Percentiles rank a stretch among this genome's conserved stretches.
Evolutionary conservation across 805 yeast genomes (phyloP).

Genomic region (Lachancea thermotolerans): DNA sequence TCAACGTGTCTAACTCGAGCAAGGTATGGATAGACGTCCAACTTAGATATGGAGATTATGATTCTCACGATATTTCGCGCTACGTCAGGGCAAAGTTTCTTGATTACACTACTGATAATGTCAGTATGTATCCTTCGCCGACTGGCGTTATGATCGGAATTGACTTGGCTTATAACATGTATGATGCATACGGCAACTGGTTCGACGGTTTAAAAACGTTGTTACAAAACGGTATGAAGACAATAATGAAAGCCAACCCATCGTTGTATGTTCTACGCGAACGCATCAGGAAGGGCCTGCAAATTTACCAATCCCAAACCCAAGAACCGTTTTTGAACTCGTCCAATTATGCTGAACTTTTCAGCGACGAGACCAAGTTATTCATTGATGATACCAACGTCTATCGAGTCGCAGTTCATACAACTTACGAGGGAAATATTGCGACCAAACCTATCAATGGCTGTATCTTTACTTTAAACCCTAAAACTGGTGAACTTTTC

Average conservation of each 20-base stretch:
- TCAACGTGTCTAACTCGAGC: slow-evolving; percentile 49
- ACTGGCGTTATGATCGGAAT: slow-evolving; percentile 88
- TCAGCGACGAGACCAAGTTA: slow-evolving; percentile 74
- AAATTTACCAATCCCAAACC: slow-evolving; percentile 87
- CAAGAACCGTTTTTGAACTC: slow-evolving; percentile 88
- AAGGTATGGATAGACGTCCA: slow-evolving; percentile 96
- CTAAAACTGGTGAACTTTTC: slow-evolving; percentile 84
- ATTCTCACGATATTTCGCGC: slow-evolving; percentile 92
- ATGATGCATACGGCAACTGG: slow-evolving; percentile 97
- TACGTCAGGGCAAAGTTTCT: slow-evolving; percentile 88
- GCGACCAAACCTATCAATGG: slow-evolving; percentile 93
- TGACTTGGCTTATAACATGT: slow-evolving; percentile 92
- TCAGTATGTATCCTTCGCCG: slow-evolving; percentile 83
- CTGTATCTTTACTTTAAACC: slow-evolving; percentile 81
- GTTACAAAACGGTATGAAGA: slow-evolving; percentile 85
- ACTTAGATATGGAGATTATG: slow-evolving; percentile 92
- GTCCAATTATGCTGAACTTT: slow-evolving; percentile 81
- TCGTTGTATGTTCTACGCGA: slow-evolving; percentile 87
- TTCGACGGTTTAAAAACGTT: slow-evolving; percentile 89
- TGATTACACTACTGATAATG: slow-evolving; percentile 85
- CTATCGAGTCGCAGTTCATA: slow-evolving; percentile 85
- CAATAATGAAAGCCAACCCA: slow-evolving; percentile 92
- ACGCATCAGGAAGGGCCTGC: slow-evolving; percentile 88
- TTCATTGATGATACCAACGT: slow-evolving; percentile 93
- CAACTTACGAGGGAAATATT: slow-evolving; percentile 86